phyloP scores from a whole-genome alignment of 108 stramenopile species.

The Craspedostauros australis region DNA sequence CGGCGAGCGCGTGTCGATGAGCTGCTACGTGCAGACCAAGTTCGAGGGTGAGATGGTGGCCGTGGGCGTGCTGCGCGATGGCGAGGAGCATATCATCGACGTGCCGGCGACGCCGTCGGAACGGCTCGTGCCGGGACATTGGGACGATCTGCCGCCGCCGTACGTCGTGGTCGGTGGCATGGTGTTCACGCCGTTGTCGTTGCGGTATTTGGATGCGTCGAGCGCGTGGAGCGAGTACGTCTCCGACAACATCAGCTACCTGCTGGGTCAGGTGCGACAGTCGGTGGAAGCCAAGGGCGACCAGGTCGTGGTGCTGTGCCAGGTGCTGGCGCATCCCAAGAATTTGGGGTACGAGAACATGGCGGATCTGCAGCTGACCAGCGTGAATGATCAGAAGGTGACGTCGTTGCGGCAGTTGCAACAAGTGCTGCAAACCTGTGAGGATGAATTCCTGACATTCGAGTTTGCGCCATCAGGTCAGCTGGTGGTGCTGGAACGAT shows the following conservation, averaged over 20 bases:
- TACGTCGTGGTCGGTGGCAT: conserved; percentile 49
- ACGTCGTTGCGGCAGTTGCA: conserved; percentile 42
- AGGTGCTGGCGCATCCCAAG: conserved; percentile 43
- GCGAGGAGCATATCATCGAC: conserved; percentile 17
- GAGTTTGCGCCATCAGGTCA: conserved; percentile 42
- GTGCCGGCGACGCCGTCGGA: conserved; percentile 27
- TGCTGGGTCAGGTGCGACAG: conserved; percentile 25
- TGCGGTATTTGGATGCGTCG: conserved; percentile 45
- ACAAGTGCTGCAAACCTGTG: conserved; percentile 25
- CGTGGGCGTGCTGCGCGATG: conserved; percentile 36
- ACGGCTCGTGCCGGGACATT: conserved; percentile 41
- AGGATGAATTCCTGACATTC: conserved; percentile 34
- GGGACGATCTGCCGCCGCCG: conserved; percentile 40
- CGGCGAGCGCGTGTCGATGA: conserved; percentile 40
- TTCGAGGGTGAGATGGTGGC: conserved; percentile 37
- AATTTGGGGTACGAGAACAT: conserved; percentile 50
- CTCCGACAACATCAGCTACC: conserved; percentile 38
- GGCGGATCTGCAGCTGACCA: conserved; percentile 36
- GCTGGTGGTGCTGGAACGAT: conserved; percentile 36
- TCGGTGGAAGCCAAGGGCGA: conserved; percentile 33
- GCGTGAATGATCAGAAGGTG: conserved; percentile 41
- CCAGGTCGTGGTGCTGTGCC: conserved; percentile 45
- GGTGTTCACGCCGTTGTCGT: conserved; percentile 48
- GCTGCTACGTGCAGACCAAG: conserved; percentile 42
- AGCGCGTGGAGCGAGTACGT: conserved; percentile 46